Evolutionary conservation across 257 asterid species (phyloP).

Genomic region (Gentiana macrophylla): DNA sequence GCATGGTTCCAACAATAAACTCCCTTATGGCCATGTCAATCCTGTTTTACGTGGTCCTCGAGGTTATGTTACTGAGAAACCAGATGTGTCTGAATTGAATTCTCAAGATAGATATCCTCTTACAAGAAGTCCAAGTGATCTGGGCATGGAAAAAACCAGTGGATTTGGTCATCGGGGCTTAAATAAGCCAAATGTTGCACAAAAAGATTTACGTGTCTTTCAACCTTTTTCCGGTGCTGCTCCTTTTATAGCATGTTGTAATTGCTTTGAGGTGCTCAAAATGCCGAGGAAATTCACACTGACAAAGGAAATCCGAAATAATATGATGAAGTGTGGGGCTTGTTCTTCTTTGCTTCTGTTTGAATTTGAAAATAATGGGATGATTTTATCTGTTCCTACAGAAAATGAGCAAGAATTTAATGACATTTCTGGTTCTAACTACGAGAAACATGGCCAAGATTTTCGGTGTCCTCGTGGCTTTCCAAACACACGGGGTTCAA

Average conservation of each 20-base stretch:
- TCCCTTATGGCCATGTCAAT: not conserved
- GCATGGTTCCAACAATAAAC: conserved; percentile 49
- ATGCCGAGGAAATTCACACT: conserved; percentile 42
- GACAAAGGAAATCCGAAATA: conserved; percentile 28
- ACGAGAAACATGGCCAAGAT: conserved; percentile 20
- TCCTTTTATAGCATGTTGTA: conserved; percentile 72
- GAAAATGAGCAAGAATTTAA: conserved; percentile 35
- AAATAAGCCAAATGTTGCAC: conserved; percentile 34
- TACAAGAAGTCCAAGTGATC: conserved; percentile 36
- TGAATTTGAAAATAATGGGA: conserved; percentile 46
- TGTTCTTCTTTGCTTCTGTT: conserved; percentile 63
- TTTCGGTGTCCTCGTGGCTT: conserved; percentile 20
- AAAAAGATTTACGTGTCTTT: conserved; percentile 24
- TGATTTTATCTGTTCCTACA: conserved; percentile 34
- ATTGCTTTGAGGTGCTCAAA: conserved; percentile 72
- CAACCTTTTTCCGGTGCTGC: conserved; percentile 83
- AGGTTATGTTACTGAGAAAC: conserved; percentile 26
- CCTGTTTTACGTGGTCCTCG: conserved; percentile 27
- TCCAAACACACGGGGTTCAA: conserved; percentile 21
- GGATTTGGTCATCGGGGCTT: conserved; percentile 41
- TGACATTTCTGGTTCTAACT: conserved; percentile 35
- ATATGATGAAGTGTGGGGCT: conserved; percentile 64
- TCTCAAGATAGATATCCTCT: conserved; percentile 29
- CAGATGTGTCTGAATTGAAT: conserved; percentile 21
- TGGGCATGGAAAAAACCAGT: conserved; percentile 32